Evolutionary conservation across 2,329 filamentous ascomycete genomes (phyloP).

Genomic region (Stachybotrys echinatus): DNA sequence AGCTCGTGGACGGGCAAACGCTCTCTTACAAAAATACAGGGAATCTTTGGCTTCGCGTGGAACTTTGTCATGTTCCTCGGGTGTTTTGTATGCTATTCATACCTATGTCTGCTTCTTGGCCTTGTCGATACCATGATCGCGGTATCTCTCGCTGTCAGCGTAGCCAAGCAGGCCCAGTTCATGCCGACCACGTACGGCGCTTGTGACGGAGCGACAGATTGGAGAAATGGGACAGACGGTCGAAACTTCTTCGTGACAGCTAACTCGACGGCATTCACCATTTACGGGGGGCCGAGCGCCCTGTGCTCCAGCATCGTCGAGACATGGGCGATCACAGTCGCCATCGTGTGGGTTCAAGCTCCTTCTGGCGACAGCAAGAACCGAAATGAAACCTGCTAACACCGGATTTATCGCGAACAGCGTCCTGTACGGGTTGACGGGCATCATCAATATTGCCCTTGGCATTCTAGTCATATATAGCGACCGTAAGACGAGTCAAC

Average conservation of each 20-base stretch:
- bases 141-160: not conserved
- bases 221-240: conserved; percentile 3
- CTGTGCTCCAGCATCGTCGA: no score
- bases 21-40: not conserved
- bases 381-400: not conserved
- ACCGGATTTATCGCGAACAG: no score
- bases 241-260: conserved; percentile 1
- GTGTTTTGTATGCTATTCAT: not conserved
- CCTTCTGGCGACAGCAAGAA: not conserved
- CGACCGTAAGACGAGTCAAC: no score
- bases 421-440: no score
- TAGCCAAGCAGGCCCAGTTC: not conserved
- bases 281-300: no score
- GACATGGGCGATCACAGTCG: no score
- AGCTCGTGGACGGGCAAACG: not conserved
- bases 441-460: no score
- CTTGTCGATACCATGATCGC: not conserved
- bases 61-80: conserved; percentile 3
- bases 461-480: no score
- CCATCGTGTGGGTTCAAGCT: not conserved
- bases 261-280: not conserved
- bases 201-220: not conserved
- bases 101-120: not conserved
- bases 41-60: conserved; percentile 1
- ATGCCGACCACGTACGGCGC: not conserved